Base-by-base conservation (phyloP, 352 stramenopile genomes). In the Pythium pyrilobum region DNA sequence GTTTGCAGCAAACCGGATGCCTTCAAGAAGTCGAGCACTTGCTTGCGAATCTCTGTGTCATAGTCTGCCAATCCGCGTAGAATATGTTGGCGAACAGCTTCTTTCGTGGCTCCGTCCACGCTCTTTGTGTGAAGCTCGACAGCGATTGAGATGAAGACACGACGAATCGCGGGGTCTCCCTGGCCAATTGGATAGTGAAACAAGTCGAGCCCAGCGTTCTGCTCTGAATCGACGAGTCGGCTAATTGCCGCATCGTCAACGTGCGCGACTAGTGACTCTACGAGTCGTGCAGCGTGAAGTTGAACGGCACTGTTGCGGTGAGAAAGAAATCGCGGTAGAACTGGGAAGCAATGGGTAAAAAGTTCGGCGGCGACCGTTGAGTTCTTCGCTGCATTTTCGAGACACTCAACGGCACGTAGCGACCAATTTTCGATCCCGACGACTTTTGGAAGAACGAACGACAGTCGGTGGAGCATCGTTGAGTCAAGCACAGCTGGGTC, bases 391-490 rank as follows among this genome's bases (percentile, higher is more conserved):
- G 76, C 77, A 53, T 72, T 71, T 24, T 57, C 31, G 24, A 89
- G 34, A 3, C 51, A 69, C 36, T 89, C 76, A 21, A 65, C 64
- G 7, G 75, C 76, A 34, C 74, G 56, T 24, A 77, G 58, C 41
- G 76, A 72, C 81, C 81, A 89, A 5, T 64, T 47, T 59, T 89
- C 77, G 15, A 89, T 67, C 5, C 59, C 50, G 34, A 85, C 44
- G 41, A 79, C 71, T 20, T 76, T 81, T 12, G 78, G 76, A 0
- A 93, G 52, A 10, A 90, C 70, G 20, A 83, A 89, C 4, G 74
- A 74, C 18, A 93, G 21, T 2, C 79, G 74, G 34, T 89, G 68
- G 12, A 93, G 62, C 81, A 89, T 90, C n/a, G 73, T 62, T 3
- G 67, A 69, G 38, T 89, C 76, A 9, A 93, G 61, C 15, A 87